Conservation (phyloP, 2,329 filamentous ascomycete genomes). For the Penicillium capsulatum region DNA sequence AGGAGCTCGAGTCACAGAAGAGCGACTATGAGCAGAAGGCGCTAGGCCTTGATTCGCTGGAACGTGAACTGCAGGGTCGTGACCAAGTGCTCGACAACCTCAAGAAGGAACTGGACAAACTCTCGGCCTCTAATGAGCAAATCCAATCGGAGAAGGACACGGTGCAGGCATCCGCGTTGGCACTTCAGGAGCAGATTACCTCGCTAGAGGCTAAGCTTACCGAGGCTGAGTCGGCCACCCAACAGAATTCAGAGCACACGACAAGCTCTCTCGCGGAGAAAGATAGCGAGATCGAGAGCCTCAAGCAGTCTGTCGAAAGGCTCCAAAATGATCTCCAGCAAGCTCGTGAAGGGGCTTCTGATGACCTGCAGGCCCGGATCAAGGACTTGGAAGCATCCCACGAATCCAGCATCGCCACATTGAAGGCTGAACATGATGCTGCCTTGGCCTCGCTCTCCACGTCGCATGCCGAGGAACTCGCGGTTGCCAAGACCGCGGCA, state of each 20-base stretch:
- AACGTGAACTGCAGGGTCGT: conserved; percentile 34
- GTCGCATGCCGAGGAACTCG: conserved; percentile 34
- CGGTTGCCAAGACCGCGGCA: conserved; percentile 28
- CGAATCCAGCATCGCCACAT: conserved; percentile 25
- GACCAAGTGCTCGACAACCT: conserved; percentile 39
- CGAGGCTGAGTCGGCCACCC: conserved; percentile 28
- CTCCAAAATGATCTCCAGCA: conserved; percentile 34
- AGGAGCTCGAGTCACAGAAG: conserved; percentile 32
- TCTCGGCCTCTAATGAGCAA: conserved; percentile 36
- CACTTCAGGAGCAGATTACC: conserved; percentile 35
- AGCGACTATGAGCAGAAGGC: conserved; percentile 31
- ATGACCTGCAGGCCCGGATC: conserved; percentile 22
- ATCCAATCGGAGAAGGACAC: conserved; percentile 34
- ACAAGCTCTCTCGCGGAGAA: conserved; percentile 32
- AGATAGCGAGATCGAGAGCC: conserved; percentile 33
- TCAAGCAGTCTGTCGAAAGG: conserved; percentile 32
- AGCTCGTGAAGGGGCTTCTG: conserved; percentile 19
- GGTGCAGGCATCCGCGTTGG: conserved; percentile 25
- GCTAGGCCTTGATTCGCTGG: conserved; percentile 27
- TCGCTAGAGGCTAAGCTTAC: conserved; percentile 35
- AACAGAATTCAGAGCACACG: conserved; percentile 24
- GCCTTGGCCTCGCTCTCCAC: conserved; percentile 24
- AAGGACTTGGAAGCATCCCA: conserved; percentile 29
- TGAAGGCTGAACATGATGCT: conserved; percentile 30
- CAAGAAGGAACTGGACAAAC: conserved; percentile 36